These are phyloP conservation scores for Fonsecaea pedrosoi DNA, from an alignment of 2,329 filamentous ascomycete species.

Conservation along the genomic window DNA sequence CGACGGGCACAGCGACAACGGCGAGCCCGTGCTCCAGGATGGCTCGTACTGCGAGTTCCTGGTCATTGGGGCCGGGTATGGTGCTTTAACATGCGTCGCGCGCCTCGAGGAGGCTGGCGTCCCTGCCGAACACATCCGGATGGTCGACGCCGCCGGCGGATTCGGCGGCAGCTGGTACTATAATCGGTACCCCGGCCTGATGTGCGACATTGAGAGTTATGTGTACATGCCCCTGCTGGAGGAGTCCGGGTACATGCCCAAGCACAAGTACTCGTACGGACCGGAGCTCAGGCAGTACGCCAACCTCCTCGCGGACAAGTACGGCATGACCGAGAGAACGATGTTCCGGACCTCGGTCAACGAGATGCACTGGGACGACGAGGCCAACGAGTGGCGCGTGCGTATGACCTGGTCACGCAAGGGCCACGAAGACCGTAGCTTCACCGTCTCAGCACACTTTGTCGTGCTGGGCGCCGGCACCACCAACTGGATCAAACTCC, in stretches of 20 bases:
- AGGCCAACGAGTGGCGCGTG: slow-evolving; percentile 2
- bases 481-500: slow-evolving; percentile 58
- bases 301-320: too few relatives aligned
- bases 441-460: slow-evolving; percentile 44
- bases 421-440: too few relatives aligned
- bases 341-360: too few relatives aligned
- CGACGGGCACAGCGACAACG: too few relatives aligned
- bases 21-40: too few relatives aligned
- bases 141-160: slow-evolving; percentile 44
- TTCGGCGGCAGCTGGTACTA: slow-evolving; percentile 40
- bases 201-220: neutral
- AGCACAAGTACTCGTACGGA: slow-evolving; percentile 21
- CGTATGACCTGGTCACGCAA: slow-evolving; percentile 5
- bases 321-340: too few relatives aligned
- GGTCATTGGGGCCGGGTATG: slow-evolving; percentile 33
- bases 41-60: too few relatives aligned
- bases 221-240: slow-evolving; percentile 15
- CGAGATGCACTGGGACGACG: too few relatives aligned
- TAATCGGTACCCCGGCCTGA: slow-evolving; percentile 26
- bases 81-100: slow-evolving; percentile 28
- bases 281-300: slow-evolving; percentile 6
- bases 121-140: slow-evolving; percentile 10
- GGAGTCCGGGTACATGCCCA: slow-evolving; percentile 24
- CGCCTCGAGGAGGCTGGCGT: slow-evolving; percentile 22
- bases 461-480: slow-evolving; percentile 52